Evolutionary conservation across 352 stramenopile genomes (phyloP).

Genomic region (Globisporangium apiculatum): DNA sequence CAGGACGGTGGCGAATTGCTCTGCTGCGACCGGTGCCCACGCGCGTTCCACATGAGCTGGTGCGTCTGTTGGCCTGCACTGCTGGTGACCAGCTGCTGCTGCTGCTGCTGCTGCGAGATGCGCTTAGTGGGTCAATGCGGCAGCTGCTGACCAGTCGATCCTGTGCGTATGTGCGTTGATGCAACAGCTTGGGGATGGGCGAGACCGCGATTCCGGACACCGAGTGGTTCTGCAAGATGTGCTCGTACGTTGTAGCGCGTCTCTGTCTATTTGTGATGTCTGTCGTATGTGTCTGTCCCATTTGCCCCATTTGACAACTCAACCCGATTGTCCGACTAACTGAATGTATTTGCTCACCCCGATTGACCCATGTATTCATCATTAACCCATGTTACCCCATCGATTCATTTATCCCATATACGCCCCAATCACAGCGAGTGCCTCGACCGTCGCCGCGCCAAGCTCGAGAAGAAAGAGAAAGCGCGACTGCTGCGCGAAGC

Average conservation of each 20-base stretch:
- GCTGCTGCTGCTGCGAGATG: background rate
- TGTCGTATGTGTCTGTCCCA: background rate
- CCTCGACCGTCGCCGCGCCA: slow-evolving; percentile 66
- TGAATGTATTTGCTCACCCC: no score
- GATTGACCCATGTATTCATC: no score
- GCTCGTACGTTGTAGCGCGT: slow-evolving; percentile 37
- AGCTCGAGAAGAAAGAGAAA: slow-evolving; percentile 74
- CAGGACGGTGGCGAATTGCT: slow-evolving; percentile 78
- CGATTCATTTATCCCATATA: no score
- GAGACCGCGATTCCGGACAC: slow-evolving; percentile 71
- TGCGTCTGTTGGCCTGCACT: slow-evolving; percentile 13
- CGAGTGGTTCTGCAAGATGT: slow-evolving; percentile 88
- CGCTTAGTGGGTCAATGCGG: no score
- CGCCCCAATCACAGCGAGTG: slow-evolving; percentile 34
- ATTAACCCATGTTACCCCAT: no score
- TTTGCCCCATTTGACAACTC: no score
- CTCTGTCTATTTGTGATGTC: background rate
- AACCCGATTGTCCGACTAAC: no score
- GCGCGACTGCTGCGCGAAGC: slow-evolving; percentile 70
- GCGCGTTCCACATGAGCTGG: slow-evolving; percentile 91
- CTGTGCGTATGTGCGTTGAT: slow-evolving; percentile 3
- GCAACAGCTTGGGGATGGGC: slow-evolving; percentile 63
- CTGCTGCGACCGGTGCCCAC: slow-evolving; percentile 89
- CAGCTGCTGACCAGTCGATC: background rate
- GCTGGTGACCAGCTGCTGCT: background rate